Evolutionary conservation across 306 rosid genomes (phyloP), one percentile per base, ranked within the genome.

Genomic region (Coriaria nepalensis): DNA sequence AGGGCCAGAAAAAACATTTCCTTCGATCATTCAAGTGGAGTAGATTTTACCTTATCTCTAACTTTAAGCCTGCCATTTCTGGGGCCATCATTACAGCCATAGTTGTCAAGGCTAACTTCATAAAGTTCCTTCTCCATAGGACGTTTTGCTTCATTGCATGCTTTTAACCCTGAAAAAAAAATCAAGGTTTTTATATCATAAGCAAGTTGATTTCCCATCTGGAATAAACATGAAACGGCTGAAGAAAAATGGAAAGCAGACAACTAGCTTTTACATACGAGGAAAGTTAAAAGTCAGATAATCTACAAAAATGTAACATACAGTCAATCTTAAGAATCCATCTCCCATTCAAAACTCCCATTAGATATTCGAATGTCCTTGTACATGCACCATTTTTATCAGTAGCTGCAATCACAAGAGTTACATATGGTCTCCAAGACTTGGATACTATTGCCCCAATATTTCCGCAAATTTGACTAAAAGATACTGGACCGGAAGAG

Each of bases 311-410:
- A 5, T 52, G 49, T 46, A 63, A 57, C 94, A 68, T 73, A 90
- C 98, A 90, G 43, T 73, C 95, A 49, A 85, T 54, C 53, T 73
- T 85, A 59, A 90, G 78, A 64, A 90, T 46, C 98, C 98, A 90
- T 56, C 61, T 70, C 43, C 95, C 98, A 53, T 74, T 67, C 56
- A 85, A 60, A 72, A 85, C 77, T 49, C 78, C 98, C 95, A 75
- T 77, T 39, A 82, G 79, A 43, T 78, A 83, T 70, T 85, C 84
- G 45, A 81, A 65, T 1, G 98, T 90, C 68, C 98, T 68, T 14
- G 86, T 69, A 69, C 88, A 90, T 33, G 94, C 93, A 59, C 85
- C 95, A 9, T 77, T 73, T 48, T 66, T 80, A 68, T 85, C 83
- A 5, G 75, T 69, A 43, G 94, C 78, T 33, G 95, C 98, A 56